A percentile compares a stretch with the other conserved stretches of the same genome.
Conservation (phyloP, 1,284 basidiomycete genomes). For the Wallemia ichthyophaga region DNA sequence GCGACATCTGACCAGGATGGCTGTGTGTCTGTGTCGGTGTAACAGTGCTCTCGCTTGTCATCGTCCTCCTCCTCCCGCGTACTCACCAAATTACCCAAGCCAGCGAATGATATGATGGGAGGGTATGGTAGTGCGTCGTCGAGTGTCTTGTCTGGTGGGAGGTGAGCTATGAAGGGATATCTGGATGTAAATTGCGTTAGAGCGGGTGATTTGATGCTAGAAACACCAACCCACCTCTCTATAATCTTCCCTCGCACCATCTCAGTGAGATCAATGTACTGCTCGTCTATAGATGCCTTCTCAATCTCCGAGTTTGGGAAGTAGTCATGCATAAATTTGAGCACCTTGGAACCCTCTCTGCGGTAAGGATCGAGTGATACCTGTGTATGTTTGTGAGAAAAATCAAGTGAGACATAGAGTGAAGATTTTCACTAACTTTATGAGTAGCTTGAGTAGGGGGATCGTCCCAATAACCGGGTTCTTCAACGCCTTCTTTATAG, state of each 20-base stretch:
- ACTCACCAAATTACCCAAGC: background rate
- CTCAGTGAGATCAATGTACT: constrained; percentile 61
- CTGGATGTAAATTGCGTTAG: background rate
- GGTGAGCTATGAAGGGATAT: background rate
- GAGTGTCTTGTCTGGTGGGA: background rate
- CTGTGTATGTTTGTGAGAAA: constrained; percentile 18
- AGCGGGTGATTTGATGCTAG: background rate
- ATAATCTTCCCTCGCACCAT: constrained; percentile 43
- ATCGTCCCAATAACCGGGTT: constrained; percentile 66
- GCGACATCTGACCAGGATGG: constrained; percentile 76
- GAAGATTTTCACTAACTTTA: constrained; percentile 49
- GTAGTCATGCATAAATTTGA: constrained; percentile 51
- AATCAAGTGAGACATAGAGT: too few species aligned
- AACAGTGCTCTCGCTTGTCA: background rate
- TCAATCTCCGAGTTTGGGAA: constrained; percentile 27
- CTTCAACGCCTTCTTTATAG: constrained; percentile 57
- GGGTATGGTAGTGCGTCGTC: background rate
- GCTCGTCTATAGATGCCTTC: constrained; percentile 46
- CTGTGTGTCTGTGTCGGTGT: constrained; percentile 15
- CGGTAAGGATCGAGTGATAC: constrained; percentile 85
- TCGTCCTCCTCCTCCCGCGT: background rate
- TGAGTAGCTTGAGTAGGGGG: constrained; percentile 53
- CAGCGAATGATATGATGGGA: background rate
- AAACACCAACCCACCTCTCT: constrained; percentile 18
- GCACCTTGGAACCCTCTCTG: constrained; percentile 62